phyloP scores from a whole-genome alignment of 2,329 filamentous ascomycete species.

The Trichocomaceae sp. region DNA sequence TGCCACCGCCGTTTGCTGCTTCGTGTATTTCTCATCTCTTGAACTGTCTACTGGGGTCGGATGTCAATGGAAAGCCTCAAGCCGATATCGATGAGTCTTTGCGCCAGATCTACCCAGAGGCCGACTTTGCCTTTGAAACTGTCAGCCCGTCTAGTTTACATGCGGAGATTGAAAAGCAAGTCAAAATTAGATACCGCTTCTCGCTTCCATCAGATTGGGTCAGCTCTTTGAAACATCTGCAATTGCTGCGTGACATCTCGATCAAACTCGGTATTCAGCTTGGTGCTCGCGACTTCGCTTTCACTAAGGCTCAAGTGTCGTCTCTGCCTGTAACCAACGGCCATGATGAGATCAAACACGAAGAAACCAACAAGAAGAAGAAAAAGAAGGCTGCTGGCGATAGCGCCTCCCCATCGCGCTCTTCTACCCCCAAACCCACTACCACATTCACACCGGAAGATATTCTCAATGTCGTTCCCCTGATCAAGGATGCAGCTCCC shows the following conservation, averaged over 20 bases:
- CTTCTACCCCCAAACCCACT: slow-evolving; percentile 40
- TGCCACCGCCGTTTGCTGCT: slow-evolving; percentile 74
- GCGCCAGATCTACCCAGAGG: slow-evolving; percentile 70
- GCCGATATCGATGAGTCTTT: slow-evolving; percentile 71
- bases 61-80: slow-evolving; percentile 68
- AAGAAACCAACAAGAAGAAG: slow-evolving; percentile 43
- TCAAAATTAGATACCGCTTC: slow-evolving; percentile 69
- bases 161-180: slow-evolving; percentile 63
- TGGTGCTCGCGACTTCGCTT: slow-evolving; percentile 68
- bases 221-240: slow-evolving; percentile 62
- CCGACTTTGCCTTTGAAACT: slow-evolving; percentile 72
- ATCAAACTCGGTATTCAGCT: slow-evolving; percentile 88
- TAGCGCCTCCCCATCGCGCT: slow-evolving; percentile 41
- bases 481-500: slow-evolving; percentile 90
- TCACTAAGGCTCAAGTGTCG: slow-evolving; percentile 45
- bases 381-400: slow-evolving; percentile 50
- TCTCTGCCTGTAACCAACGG: slow-evolving; percentile 36
- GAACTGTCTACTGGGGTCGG: slow-evolving; percentile 81
- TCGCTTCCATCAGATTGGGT: slow-evolving; percentile 63
- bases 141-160: slow-evolving; percentile 68
- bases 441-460: slow-evolving; percentile 76
- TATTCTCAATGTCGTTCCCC: slow-evolving; percentile 83
- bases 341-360: slow-evolving; percentile 22
- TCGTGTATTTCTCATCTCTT: slow-evolving; percentile 78
- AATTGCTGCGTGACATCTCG: slow-evolving; percentile 81